Evolutionary conservation across 805 yeast species (phyloP).

Genomic region (Sugiyamaella mastotermitis): DNA sequence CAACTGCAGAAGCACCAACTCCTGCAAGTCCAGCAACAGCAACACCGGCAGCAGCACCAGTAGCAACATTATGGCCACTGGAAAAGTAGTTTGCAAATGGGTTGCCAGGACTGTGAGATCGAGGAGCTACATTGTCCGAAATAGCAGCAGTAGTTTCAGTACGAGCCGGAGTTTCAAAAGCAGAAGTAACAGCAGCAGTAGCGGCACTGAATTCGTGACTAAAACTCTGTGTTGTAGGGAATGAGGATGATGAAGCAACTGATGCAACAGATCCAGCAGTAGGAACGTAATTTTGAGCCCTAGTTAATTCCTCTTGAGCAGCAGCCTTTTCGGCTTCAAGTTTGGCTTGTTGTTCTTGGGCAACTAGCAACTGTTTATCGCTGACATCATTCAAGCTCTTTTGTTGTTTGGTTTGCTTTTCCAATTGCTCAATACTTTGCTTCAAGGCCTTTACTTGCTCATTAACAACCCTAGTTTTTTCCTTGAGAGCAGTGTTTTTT

Average conservation of each 20-base stretch:
- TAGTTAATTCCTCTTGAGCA: slow-evolving; percentile 1
- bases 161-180: not conserved
- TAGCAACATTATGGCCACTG: slow-evolving; percentile 1
- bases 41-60: slow-evolving; percentile 15
- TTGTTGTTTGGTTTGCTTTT: slow-evolving; percentile 54
- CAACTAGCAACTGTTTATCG: slow-evolving; percentile 61
- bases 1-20: slow-evolving; percentile 22
- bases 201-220: not conserved
- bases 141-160: not conserved
- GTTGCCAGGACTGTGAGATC: not conserved
- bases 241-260: no score
- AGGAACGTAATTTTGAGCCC: slow-evolving; percentile 2
- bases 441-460: slow-evolving; percentile 59
- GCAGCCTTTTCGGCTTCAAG: slow-evolving; percentile 34
- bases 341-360: slow-evolving; percentile 41
- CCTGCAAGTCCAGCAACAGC: slow-evolving; percentile 23
- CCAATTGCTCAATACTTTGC: slow-evolving; percentile 46
- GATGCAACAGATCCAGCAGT: no score
- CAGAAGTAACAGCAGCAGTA: slow-evolving; percentile 2
- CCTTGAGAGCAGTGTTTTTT: slow-evolving; percentile 59
- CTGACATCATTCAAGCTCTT: slow-evolving; percentile 59
- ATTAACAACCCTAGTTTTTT: slow-evolving; percentile 58
- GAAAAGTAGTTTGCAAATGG: slow-evolving; percentile 1
- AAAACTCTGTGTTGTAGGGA: no score
- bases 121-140: not conserved